phyloP scores from a whole-genome alignment of 73 alveolate species.

The Paramecium pentaurelia region DNA sequence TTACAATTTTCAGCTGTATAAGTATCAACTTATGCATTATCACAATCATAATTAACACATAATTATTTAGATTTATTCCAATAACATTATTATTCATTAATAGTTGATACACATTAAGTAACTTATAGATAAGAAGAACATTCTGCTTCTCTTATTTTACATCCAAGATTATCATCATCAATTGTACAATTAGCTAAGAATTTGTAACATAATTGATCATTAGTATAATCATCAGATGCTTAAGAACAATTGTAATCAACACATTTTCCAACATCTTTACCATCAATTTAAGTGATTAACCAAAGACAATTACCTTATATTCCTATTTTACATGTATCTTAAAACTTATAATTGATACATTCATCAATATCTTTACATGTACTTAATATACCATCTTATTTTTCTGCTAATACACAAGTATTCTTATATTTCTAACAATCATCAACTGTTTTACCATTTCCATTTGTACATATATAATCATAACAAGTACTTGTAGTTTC shows the following conservation, averaged over 20 bases:
- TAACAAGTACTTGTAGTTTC: background rate
- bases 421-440: background rate
- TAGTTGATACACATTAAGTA: background rate
- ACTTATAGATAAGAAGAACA: background rate
- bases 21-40: background rate
- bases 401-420: background rate
- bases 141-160: background rate
- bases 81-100: background rate
- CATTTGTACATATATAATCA: slow-evolving; percentile 15
- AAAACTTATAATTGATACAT: background rate
- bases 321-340: background rate
- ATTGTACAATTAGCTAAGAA: background rate
- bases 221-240: background rate
- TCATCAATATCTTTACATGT: background rate
- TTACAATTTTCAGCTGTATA: background rate
- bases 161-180: background rate
- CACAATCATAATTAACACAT: background rate
- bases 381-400: background rate
- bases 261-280: background rate
- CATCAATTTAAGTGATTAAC: background rate
- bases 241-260: background rate
- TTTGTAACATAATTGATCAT: background rate
- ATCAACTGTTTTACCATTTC: background rate
- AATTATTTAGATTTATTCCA: background rate
- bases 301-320: background rate